These are phyloP conservation scores for Ogataea thermomethanolica DNA, from an alignment of 805 yeast genomes.

Conservation along the genomic window DNA sequence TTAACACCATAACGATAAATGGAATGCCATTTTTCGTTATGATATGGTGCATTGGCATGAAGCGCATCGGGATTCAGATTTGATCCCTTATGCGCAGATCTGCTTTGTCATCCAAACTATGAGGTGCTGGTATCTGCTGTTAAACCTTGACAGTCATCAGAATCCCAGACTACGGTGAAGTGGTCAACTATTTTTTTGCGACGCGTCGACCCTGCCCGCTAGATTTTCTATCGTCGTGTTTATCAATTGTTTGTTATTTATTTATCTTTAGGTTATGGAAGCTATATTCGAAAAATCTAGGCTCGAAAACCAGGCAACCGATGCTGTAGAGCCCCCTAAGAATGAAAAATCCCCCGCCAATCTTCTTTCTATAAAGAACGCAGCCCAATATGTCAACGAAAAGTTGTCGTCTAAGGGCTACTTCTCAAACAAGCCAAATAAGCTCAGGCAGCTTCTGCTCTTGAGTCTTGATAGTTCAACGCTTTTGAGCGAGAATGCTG, in stretches of 20 bases:
- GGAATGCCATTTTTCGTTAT: too few species aligned
- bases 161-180: slow-evolving; percentile 4
- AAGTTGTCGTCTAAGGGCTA: slow-evolving; percentile 26
- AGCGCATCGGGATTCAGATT: too few species aligned
- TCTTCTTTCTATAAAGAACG: slow-evolving; percentile 23
- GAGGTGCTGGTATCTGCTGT: too few species aligned
- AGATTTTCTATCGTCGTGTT: not conserved
- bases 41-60: too few species aligned
- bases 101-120: too few species aligned
- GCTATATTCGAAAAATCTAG: slow-evolving; percentile 10
- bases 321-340: not conserved
- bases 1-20: slow-evolving; percentile 13
- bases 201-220: slow-evolving; percentile 9
- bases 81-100: too few species aligned
- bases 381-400: slow-evolving; percentile 25
- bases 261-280: slow-evolving; percentile 4
- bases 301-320: slow-evolving; percentile 3
- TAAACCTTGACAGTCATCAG: slow-evolving; percentile 9
- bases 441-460: slow-evolving; percentile 20
- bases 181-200: slow-evolving; percentile 1
- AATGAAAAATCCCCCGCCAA: slow-evolving; percentile 6
- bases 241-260: slow-evolving; percentile 3
- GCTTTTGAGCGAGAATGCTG: slow-evolving; percentile 9
- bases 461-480: slow-evolving; percentile 18
- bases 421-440: slow-evolving; percentile 21